Evolutionary conservation across 73 alveolate genomes (phyloP).

Genomic region (Paramecium primaurelia): DNA sequence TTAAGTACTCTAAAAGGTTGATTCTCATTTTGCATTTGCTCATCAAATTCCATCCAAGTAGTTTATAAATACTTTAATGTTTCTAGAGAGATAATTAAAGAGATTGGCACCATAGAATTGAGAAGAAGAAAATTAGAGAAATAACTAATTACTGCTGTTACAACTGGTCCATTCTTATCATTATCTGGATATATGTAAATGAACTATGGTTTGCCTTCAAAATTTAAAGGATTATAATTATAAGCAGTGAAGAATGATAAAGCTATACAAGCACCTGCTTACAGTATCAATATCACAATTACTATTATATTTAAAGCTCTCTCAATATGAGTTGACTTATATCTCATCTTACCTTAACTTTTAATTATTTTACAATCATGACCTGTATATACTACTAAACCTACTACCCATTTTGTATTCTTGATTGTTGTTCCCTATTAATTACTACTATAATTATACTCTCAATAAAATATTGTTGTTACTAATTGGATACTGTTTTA

Average conservation of each 20-base stretch:
- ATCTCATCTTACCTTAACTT: constrained; percentile 29
- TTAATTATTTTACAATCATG: constrained; percentile 60
- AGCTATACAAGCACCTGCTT: constrained; percentile 5
- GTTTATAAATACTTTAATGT: constrained; percentile 44
- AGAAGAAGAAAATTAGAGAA: constrained; percentile 62
- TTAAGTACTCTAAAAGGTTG: constrained; percentile 43
- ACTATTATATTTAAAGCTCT: constrained; percentile 13
- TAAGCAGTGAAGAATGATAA: constrained; percentile 40
- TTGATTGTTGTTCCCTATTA: constrained; percentile 55
- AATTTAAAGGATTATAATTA: background rate
- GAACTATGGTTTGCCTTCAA: background rate
- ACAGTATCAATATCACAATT: background rate
- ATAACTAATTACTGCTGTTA: constrained; percentile 44
- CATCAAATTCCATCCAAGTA: constrained; percentile 61
- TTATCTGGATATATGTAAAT: background rate
- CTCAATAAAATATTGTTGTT: constrained; percentile 69
- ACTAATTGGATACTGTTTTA: constrained; percentile 62
- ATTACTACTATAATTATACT: background rate
- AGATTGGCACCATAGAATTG: constrained; percentile 64
- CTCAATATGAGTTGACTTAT: constrained; percentile 53
- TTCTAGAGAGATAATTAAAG: constrained; percentile 61
- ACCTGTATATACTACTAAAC: constrained; percentile 62
- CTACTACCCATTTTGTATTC: constrained; percentile 64
- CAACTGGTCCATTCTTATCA: background rate
- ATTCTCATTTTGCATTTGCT: constrained; percentile 57